Percentiles rank a stretch among this genome's conserved stretches.
These are phyloP conservation scores for Trichophyton rubrum DNA, from an alignment of 2,329 filamentous ascomycete genomes.

Conservation along the genomic window DNA sequence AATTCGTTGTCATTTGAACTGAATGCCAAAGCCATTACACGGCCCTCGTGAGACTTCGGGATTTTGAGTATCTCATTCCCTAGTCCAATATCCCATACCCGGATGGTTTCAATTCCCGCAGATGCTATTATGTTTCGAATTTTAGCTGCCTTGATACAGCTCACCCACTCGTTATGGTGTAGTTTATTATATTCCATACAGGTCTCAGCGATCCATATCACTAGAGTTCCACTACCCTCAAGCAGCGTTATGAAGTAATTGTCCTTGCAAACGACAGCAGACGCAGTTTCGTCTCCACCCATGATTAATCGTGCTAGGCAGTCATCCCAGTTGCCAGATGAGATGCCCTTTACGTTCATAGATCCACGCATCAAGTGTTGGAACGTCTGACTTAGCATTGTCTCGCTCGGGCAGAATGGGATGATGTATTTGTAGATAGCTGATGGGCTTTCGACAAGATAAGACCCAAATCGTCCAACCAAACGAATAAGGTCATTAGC, in stretches of 20 bases:
- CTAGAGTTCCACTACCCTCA: constrained; percentile 12
- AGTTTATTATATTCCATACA: constrained; percentile 15
- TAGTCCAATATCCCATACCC: constrained; percentile 14
- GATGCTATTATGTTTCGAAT: constrained; percentile 13
- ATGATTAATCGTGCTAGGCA: constrained; percentile 13
- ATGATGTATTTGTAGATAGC: constrained; percentile 30
- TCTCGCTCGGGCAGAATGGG: constrained; percentile 29
- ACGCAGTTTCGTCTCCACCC: constrained; percentile 2
- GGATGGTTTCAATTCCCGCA: constrained; percentile 13
- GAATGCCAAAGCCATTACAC: constrained; percentile 12
- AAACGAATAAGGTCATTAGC: constrained; percentile 26
- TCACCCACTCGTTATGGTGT: constrained; percentile 15
- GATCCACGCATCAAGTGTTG: constrained; percentile 9
- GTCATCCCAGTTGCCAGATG: constrained; percentile 12
- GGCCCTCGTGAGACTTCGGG: too few species aligned
- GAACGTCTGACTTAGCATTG: constrained; percentile 26
- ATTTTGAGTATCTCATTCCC: constrained; percentile 6
- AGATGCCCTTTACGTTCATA: constrained; percentile 14
- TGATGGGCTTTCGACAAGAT: constrained; percentile 19
- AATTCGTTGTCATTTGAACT: constrained; percentile 9
- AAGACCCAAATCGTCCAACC: constrained; percentile 25
- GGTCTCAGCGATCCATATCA: constrained; percentile 17
- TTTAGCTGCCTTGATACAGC: constrained; percentile 11
- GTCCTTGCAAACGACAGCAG: too few species aligned
- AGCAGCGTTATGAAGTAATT: constrained; percentile 7